Evolutionary conservation across 2,329 filamentous ascomycete species (phyloP), one percentile per base, ranked within the genome.

Genomic region (Ascochyta lentis): DNA sequence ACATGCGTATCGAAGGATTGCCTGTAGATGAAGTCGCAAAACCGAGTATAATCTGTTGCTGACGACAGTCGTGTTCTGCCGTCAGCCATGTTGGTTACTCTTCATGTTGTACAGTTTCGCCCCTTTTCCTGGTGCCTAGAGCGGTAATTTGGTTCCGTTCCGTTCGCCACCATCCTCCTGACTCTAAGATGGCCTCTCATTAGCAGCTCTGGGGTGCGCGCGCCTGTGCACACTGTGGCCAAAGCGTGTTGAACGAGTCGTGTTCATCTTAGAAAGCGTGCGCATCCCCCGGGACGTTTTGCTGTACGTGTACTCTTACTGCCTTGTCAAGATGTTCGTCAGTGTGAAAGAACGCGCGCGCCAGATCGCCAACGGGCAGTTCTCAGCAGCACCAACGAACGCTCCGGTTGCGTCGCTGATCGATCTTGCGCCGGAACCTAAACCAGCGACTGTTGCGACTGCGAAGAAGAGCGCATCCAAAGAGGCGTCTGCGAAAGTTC

Each of bases 341-440:
- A 60, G 58, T 50, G 58, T 60, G 15, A 60, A 60, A 40, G 58
- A 60, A 29, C 54, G 58, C 41, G 58, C 58, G 43, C 46, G 50
- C 31, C 58, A 60, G 37, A 60, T 60, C 40, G 58, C 58, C 16
- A 60, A 22, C 23, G 58, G 58, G 15, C 54, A 60, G 26, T 60
- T 60, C 41, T 50, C 43, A 29, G 39, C 54, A 3, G 8, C 40
- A 13, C 12, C 34, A 12, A 41, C 48, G 15, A 49, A 27, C 16
- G 27, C 22, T 2, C 48, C 34, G 7, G 50, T 33, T 26, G 22
- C 46, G 16, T 44, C 44, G 26, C 23, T 47, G 24, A 39, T 49
- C 9, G 40, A 49, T 27, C 40, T 45, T 37, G 41, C 47, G 43
- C 46, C 49, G 8, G 48, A 56, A 44, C 26, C 42, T 5, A 33